These are phyloP conservation scores for Heritiera fomes DNA, from an alignment of 345 rosid genomes.

Conservation along the genomic window DNA sequence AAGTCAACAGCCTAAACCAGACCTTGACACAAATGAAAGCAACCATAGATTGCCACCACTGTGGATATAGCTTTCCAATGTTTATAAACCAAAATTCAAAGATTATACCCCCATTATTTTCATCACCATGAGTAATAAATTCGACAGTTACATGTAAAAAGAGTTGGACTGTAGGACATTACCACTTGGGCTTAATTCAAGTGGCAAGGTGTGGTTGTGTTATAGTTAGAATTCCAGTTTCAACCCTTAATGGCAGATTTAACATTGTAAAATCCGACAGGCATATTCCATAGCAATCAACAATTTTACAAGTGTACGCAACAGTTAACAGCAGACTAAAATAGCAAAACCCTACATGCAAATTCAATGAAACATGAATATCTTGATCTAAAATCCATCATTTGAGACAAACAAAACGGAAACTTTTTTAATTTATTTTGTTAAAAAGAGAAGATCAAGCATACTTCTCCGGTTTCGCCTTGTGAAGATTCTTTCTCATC, in stretches of 20 bases:
- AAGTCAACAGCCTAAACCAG: neutral
- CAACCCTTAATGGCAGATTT: neutral
- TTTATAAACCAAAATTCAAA: conserved; percentile 1
- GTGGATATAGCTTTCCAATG: neutral
- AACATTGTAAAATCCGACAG: neutral
- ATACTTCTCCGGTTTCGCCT: conserved; percentile 35
- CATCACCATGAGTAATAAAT: neutral
- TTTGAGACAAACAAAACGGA: neutral
- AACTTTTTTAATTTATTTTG: neutral
- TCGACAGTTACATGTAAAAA: neutral
- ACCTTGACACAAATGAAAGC: neutral
- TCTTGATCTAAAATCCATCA: neutral
- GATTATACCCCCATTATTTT: neutral
- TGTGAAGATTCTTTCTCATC: conserved; percentile 37
- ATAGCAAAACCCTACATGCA: neutral
- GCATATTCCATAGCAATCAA: too few species aligned
- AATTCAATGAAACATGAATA: conserved; percentile 1
- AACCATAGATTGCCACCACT: neutral
- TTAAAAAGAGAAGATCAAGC: neutral
- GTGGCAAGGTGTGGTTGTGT: neutral
- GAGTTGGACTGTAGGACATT: neutral
- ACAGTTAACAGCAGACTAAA: neutral
- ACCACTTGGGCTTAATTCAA: neutral
- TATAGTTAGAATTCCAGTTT: neutral
- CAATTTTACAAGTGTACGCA: neutral